phyloP scores from a whole-genome alignment of 2,329 filamentous ascomycete genomes.

The Cercospora nicotianae region DNA sequence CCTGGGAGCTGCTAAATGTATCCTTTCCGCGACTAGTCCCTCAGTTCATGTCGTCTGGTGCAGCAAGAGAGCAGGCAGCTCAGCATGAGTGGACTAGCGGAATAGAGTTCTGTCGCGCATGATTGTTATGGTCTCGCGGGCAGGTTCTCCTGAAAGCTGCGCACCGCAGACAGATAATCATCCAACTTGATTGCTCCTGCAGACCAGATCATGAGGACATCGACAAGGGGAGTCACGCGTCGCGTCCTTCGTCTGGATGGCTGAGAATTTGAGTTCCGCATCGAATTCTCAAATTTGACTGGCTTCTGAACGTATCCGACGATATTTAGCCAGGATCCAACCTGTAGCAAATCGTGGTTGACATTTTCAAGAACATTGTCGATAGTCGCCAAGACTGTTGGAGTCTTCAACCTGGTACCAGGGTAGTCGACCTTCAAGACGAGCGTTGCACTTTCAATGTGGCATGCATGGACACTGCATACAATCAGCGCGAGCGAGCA shows the following conservation, averaged over 20 bases:
- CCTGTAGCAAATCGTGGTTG: constrained; percentile 61
- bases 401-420: constrained; percentile 32
- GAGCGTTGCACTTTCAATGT: constrained; percentile 59
- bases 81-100: not conserved
- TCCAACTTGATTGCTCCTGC: constrained; percentile 71
- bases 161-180: constrained; percentile 65
- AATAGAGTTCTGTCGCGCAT: not conserved
- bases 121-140: not conserved
- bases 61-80: not conserved
- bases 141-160: constrained; percentile 21
- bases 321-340: constrained; percentile 87
- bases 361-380: constrained; percentile 68
- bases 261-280: not conserved
- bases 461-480: constrained; percentile 60
- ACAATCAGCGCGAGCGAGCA: not conserved
- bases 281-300: not conserved
- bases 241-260: not conserved
- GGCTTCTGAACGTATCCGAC: constrained; percentile 65
- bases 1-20: not conserved
- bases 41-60: not conserved
- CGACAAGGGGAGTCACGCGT: constrained; percentile 49
- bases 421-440: constrained; percentile 69
- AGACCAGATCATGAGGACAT: constrained; percentile 76
- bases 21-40: not conserved
- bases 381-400: constrained; percentile 66